Conservation (phyloP, 2,329 filamentous ascomycete species). For the Sporothrix globosa region DNA sequence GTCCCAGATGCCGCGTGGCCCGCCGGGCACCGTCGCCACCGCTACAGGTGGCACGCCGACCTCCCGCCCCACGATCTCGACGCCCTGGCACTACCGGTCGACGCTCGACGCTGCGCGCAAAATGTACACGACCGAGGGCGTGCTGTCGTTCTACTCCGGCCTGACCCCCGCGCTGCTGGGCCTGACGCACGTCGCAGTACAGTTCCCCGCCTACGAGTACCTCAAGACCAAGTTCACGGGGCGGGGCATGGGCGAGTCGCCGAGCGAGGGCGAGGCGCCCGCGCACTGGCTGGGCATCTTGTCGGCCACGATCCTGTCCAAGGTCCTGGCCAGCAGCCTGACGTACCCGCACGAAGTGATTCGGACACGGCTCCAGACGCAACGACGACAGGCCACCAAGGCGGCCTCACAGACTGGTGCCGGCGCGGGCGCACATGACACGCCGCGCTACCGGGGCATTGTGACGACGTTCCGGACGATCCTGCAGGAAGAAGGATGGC, state of each 20-base stretch:
- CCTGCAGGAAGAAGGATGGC: conserved; percentile 87
- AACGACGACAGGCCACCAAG: conserved; percentile 64
- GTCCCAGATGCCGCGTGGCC: conserved; percentile 71
- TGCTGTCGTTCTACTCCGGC: conserved; percentile 92
- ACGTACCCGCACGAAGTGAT: conserved; percentile 98
- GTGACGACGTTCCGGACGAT: conserved; percentile 83
- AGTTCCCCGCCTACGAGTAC: conserved; percentile 95
- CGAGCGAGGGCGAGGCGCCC: conserved; percentile 56
- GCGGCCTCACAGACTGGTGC: conserved; percentile 39
- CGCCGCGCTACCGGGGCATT: conserved; percentile 73
- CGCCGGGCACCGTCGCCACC: conserved; percentile 16
- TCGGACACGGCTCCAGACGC: conserved; percentile 89
- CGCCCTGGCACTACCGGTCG: conserved; percentile 88
- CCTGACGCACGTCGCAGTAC: conserved; percentile 91
- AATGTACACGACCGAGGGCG: conserved; percentile 90
- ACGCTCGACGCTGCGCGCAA: conserved; percentile 91
- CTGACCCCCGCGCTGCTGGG: conserved; percentile 89
- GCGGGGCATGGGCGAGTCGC: conserved; percentile 77
- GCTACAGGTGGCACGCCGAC: conserved; percentile 56
- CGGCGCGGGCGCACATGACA: conserved; percentile 38
- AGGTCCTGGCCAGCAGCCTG: conserved; percentile 88
- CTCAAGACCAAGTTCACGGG: conserved; percentile 91
- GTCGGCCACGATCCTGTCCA: conserved; percentile 87
- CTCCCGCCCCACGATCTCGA: conserved; percentile 58
- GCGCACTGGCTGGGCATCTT: conserved; percentile 83